Conservation (phyloP, 2,329 filamentous ascomycete species). For the Aspergillus sp. region DNA sequence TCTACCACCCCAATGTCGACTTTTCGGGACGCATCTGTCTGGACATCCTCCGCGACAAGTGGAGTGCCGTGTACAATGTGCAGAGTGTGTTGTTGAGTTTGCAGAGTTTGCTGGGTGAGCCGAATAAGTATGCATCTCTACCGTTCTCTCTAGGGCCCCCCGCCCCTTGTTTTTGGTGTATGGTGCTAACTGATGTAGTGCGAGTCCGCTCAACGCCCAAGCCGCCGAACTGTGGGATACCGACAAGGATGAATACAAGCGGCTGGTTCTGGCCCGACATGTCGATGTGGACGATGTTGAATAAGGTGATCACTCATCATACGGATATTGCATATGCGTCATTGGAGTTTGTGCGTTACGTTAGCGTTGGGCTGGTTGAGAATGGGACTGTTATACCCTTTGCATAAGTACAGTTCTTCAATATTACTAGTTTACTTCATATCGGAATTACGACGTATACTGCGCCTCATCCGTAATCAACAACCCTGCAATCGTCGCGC, state of each 20-base stretch:
- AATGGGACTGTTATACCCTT: not conserved
- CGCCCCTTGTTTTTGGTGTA: not conserved
- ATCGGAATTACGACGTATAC: constrained; percentile 8
- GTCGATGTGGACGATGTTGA: constrained; percentile 47
- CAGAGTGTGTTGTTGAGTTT: constrained; percentile 86
- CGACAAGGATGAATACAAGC: constrained; percentile 78
- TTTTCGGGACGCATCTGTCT: constrained; percentile 95
- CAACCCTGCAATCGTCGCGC: constrained; percentile 68
- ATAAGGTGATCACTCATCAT: constrained; percentile 12
- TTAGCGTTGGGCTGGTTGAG: constrained; percentile 4
- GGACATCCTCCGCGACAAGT: constrained; percentile 98
- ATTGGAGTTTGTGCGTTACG: constrained; percentile 11
- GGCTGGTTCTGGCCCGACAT: constrained; percentile 56
- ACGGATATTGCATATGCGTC: not conserved
- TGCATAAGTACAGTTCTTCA: not conserved
- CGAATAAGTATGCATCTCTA: constrained; percentile 71
- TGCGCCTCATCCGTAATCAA: constrained; percentile 51
- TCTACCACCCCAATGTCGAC: constrained; percentile 98
- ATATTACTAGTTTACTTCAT: not conserved
- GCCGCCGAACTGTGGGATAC: constrained; percentile 94
- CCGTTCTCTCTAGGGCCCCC: no score
- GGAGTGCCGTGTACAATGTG: constrained; percentile 96
- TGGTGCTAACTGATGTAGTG: constrained; percentile 44
- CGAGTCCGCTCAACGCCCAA: constrained; percentile 90
- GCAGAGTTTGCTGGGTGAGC: constrained; percentile 91